Base-by-base conservation (phyloP, 345 rosid genomes). In the Nasturtium officinale region DNA sequence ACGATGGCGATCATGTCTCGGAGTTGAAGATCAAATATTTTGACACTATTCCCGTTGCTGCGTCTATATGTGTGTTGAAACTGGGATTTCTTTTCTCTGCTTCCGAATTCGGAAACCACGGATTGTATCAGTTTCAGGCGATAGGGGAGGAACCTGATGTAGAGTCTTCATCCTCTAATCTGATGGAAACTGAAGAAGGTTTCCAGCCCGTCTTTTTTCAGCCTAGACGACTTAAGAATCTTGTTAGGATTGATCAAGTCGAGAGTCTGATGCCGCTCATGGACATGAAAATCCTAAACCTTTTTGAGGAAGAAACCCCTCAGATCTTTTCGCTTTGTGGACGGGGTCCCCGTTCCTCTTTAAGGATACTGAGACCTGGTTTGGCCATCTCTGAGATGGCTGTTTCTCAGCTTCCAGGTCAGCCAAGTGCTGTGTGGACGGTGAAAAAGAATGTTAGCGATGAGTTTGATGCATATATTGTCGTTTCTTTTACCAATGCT, bases 351-450 rank as follows among this genome's bases (percentile, higher is more conserved):
- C 93, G 99, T 35, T 95, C 99, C 5, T 88, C 98, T 9, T 77
- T 91, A 45, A 90, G 99, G 85, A 90, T 95, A 68, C 68, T 95
- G 51, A 88, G 96, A 40, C 96, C 99, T 26, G 98, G 99, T 50
- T 83, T 95, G 83, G 99, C 99, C 47, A 83, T 95, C 63, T 86
- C 88, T 54, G 99, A 95, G 82, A 95, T 91, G 98, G 99, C 97
- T 55, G 99, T 91, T 54, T 95, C 99, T 30, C 96, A 85, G 92
- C 99, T 95, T 80, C 99, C 99, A 70, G 99, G 98, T 65, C 86
- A 91, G 55, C 99, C 99, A 3, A 95, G 96, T 89, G 99, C 99
- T 26, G 98, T 91, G 45, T 95, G 99, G 99, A 95, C 99, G 8
- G 99, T 95, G 78, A 95, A 90, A 74, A 95, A 91, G 87, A 95